Evolutionary conservation across 768 basidiomycete genomes (phyloP), one percentile per base, ranked within the genome.

Genomic region (Lactarius quietus): DNA sequence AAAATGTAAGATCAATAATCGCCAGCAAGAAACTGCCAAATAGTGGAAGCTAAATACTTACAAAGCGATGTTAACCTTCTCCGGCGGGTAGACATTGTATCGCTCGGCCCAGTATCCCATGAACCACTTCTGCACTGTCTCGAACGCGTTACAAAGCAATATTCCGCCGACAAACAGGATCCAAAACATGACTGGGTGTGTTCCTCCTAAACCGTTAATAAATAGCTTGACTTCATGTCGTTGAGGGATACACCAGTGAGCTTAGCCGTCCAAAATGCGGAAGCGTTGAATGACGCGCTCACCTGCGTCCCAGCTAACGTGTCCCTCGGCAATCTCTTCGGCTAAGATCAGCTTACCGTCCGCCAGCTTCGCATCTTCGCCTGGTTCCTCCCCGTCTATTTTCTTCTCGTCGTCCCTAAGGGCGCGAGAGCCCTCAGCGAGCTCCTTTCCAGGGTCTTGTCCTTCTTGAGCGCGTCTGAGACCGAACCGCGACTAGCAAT

Each of bases 311-410:
- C 82, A 84, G 54, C 82, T 81, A 31, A 89, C 81, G 64, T 83
- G 83, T 0, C 87, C 87, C 60, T 81, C 78, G 6, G 78, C 80
- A 51, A 88, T 79, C 71, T 90, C 88, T 71, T 90, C 88, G 0
- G 81, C 82, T 8, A 86, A 74, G 57, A 88, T 81, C 20, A 89
- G 78, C 70, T 87, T 86, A 3, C 86, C 86, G 53, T 79, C 79
- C 17, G 65, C 61, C 58, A 73, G 71, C 62, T 73, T 72, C 8
- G 63, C 55, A 1, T 45, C 60, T 1, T 54, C 69, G 6, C 65
- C 69, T 3, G 65, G 67, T 35, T 70, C 71, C 36, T 70, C 71
- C 2, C 53, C 62, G 53, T 73, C 74, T 4, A 72, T 38, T 28
- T 68, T 64, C 62, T 77, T 65, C 61, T 74, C 70, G 8, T 73